Base-by-base conservation (phyloP, 1,139 yeast genomes). In the Meyerozyma carpophila region DNA sequence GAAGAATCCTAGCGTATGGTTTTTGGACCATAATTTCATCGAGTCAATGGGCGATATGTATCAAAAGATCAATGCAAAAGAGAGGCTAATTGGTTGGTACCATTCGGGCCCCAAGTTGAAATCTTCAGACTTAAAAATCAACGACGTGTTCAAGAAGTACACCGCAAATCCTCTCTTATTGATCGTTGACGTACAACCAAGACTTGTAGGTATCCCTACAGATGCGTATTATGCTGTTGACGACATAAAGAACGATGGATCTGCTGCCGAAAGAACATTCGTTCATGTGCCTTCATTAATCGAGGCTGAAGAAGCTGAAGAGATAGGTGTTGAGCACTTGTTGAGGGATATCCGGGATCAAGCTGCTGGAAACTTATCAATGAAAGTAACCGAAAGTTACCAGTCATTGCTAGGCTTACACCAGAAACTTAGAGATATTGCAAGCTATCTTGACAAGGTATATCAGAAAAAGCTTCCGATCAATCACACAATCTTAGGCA, bases 261-360 rank as follows among this genome's bases (percentile, higher is more conserved):
- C 96, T 1, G 82, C 93, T 4, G 88, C 96, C 3, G 96, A 90
- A 59, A 84, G 84, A 66, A 91, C 98, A 1, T 93, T 93, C 69
- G 81, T 89, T 36, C 98, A 94, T 65, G 84, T 91, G 34, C 96
- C 98, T 11, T 87, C 96, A 11, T 75, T 81, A 28, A 90, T 94
- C 51, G 95, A 89, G 61, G 99, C 99, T 3, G 98, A 94, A 62
- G 98, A 94, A 63, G 98, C 98, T 3, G 98, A 94, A 66, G 99
- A 94, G 66, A 94, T 94, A 55, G 98, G 98, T 50, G 99, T 94
- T 8, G 99, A 94, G 62, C 99, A 94, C 61, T 69, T 94, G 49
- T 70, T 94, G 51, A 82, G 98, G 58, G 98, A 94, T 58, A 89
- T 90, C 34, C 81, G 97, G 56, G 98, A 93, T 61, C 97, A 91